Conservation (phyloP, 2,329 filamentous ascomycete species). For the Neofusicoccum umdonicola region DNA sequence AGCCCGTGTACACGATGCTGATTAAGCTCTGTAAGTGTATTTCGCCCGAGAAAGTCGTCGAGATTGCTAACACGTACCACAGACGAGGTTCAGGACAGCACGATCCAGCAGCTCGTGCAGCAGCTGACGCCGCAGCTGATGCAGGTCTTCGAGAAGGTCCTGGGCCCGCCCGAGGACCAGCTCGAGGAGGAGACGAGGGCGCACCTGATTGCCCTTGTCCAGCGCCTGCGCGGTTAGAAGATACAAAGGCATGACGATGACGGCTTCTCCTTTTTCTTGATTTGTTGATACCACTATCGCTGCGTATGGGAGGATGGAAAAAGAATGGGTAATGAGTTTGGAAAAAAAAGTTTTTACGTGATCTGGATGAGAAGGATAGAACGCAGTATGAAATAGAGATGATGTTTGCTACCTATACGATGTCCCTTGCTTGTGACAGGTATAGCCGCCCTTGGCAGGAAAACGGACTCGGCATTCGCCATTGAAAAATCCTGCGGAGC, state of each 20-base stretch:
- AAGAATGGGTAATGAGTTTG: slow-evolving; percentile 5
- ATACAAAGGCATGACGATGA: slow-evolving; percentile 1
- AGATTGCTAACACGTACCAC: not conserved
- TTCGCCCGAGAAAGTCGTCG: not conserved
- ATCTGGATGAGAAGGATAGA: slow-evolving; percentile 1
- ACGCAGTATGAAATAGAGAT: not conserved
- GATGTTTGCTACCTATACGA: too few relatives aligned
- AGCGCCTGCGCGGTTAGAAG: slow-evolving; percentile 42
- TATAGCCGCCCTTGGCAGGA: too few relatives aligned
- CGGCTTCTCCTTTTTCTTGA: slow-evolving; percentile 9
- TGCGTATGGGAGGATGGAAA: slow-evolving; percentile 5
- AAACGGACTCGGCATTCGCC: not conserved
- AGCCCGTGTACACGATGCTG: slow-evolving; percentile 87
- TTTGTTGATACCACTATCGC: slow-evolving; percentile 19
- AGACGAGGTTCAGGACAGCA: slow-evolving; percentile 49
- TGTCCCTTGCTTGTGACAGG: too few relatives aligned
- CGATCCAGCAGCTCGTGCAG: slow-evolving; percentile 67
- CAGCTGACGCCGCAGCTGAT: slow-evolving; percentile 68
- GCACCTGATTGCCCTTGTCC: slow-evolving; percentile 64
- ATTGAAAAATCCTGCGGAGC: too few relatives aligned
- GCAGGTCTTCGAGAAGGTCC: slow-evolving; percentile 69
- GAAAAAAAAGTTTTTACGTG: not conserved
- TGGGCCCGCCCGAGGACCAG: slow-evolving; percentile 71
- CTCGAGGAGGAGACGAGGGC: slow-evolving; percentile 68
- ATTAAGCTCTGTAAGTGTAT: slow-evolving; percentile 71